These are phyloP conservation scores for Hsuehochloa calcarea DNA, from an alignment of 176 grass and related monocot genomes.

Conservation along the genomic window DNA sequence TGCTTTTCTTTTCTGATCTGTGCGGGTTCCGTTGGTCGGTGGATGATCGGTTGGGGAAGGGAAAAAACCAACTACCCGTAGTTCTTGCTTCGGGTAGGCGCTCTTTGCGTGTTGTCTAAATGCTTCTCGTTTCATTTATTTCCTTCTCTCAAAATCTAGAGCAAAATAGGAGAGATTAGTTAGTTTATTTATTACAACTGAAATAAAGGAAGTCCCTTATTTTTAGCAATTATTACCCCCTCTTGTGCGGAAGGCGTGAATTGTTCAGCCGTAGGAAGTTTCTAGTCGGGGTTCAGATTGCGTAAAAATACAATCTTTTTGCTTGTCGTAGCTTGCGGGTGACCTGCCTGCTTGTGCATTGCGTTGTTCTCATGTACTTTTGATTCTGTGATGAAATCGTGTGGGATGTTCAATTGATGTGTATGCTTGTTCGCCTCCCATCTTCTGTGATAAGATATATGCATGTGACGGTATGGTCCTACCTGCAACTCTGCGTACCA, in stretches of 20 bases:
- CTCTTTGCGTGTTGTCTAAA: slow-evolving; percentile 15
- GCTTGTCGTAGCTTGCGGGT: not conserved
- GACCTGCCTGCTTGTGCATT: slow-evolving; percentile 30
- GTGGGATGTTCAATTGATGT: not conserved
- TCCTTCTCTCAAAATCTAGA: not conserved
- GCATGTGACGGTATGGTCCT: not conserved
- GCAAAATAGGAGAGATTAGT: not conserved
- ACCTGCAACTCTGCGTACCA: not conserved
- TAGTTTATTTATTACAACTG: slow-evolving; percentile 25
- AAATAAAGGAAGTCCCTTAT: slow-evolving; percentile 27
- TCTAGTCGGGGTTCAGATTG: slow-evolving; percentile 13
- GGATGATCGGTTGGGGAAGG: not conserved
- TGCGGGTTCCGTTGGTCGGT: not conserved
- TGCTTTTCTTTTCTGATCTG: not conserved
- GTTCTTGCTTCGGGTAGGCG: slow-evolving; percentile 22
- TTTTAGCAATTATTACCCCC: not conserved
- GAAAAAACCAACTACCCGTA: not conserved
- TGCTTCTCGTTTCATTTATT: not conserved
- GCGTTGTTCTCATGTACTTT: slow-evolving; percentile 14
- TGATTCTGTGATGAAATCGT: slow-evolving; percentile 29
- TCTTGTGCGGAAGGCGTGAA: slow-evolving; percentile 34
- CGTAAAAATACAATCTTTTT: not conserved
- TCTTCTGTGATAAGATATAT: slow-evolving; percentile 8
- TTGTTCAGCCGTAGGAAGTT: slow-evolving; percentile 34
- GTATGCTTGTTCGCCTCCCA: not conserved